A percentile compares a stretch with the other conserved stretches of the same genome.
phyloP scores from a whole-genome alignment of 2,329 filamentous ascomycete species.

The Cytospora leucostoma region DNA sequence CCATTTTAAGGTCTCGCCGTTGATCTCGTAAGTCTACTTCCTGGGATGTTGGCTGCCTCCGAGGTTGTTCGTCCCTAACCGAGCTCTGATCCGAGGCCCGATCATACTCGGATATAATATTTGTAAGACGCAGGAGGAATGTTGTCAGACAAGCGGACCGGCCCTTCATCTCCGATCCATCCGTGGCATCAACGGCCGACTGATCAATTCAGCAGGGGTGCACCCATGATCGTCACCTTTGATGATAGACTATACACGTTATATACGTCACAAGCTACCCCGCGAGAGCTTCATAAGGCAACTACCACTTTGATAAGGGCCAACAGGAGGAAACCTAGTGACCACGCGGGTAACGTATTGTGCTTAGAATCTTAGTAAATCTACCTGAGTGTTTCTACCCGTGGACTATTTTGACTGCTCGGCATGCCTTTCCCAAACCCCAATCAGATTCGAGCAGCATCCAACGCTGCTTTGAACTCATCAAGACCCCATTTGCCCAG shows the following conservation, averaged over 20 bases:
- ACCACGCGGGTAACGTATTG: no score
- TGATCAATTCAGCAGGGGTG: background rate
- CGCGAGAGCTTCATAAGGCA: background rate
- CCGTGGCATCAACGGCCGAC: background rate
- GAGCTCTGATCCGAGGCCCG: no score
- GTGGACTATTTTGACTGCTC: background rate
- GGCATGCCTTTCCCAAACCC: slow-evolving; percentile 14
- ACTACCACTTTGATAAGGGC: background rate
- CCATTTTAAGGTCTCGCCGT: no score
- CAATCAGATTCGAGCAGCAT: slow-evolving; percentile 18
- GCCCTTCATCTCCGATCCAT: background rate
- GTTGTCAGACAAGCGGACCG: background rate
- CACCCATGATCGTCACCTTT: background rate
- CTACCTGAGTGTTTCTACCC: no score
- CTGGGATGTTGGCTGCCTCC: no score
- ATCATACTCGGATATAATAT: background rate
- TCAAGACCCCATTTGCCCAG: slow-evolving; percentile 13
- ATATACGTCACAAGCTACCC: background rate
- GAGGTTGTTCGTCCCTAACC: no score
- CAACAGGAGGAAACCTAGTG: no score
- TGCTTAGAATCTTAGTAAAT: no score
- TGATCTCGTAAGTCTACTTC: no score
- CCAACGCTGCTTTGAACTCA: slow-evolving; percentile 7
- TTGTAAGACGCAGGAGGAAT: background rate
- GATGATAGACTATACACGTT: no score